Evolutionary conservation across 352 stramenopile genomes (phyloP).

Genomic region (Pythium dissotocum): DNA sequence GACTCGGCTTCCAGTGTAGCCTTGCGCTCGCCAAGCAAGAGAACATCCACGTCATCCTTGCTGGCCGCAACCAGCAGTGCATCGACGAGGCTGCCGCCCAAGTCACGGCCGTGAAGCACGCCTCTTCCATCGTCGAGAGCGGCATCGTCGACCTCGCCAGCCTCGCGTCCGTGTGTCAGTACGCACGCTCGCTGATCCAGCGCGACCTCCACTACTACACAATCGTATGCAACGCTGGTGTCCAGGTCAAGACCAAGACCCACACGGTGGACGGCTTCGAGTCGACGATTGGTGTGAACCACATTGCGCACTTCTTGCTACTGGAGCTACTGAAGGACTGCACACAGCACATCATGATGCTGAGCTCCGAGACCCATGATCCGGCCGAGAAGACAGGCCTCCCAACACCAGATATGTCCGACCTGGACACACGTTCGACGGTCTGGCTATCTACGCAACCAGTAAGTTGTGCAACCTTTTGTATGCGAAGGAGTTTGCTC

Average conservation of each 20-base stretch:
- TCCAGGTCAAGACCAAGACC: constrained; percentile 26
- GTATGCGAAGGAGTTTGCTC: constrained; percentile 20
- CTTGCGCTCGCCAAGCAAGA: constrained; percentile 26
- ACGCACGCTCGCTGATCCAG: constrained; percentile 17
- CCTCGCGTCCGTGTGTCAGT: constrained; percentile 30
- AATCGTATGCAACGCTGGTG: constrained; percentile 46
- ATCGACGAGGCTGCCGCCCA: constrained; percentile 26
- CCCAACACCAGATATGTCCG: constrained; percentile 11
- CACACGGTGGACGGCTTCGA: constrained; percentile 41
- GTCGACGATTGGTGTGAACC: constrained; percentile 41
- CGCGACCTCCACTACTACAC: constrained; percentile 28
- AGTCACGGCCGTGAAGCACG: constrained; percentile 3
- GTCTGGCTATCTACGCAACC: constrained; percentile 9
- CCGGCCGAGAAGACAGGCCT: constrained; percentile 19
- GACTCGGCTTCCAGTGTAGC: constrained; percentile 35
- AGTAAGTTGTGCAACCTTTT: constrained; percentile 30
- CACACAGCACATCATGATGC: constrained; percentile 27
- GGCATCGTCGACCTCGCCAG: constrained; percentile 39
- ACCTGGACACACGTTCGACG: constrained; percentile 22
- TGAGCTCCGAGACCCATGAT: constrained; percentile 29
- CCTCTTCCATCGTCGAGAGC: constrained; percentile 27
- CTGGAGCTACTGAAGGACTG: constrained; percentile 22
- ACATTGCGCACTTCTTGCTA: constrained; percentile 45
- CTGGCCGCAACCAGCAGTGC: constrained; percentile 31
- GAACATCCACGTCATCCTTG: constrained; percentile 34